Evolutionary conservation across 169 alveolate species (phyloP), one percentile per base, ranked within the genome.

Genomic region (Plasmodium yoelii): DNA sequence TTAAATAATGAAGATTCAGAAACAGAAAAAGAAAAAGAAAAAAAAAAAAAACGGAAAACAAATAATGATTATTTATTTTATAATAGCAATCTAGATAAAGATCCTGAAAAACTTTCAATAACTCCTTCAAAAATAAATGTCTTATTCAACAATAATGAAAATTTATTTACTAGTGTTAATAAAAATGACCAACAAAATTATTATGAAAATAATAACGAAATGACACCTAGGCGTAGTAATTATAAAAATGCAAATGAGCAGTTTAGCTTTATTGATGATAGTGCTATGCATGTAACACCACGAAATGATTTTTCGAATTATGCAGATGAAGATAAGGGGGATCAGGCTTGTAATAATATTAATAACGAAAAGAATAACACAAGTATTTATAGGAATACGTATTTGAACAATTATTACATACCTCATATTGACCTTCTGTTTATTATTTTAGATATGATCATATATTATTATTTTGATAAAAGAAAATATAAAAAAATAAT

Each of bases 361-460:
- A 64, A 24, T n/a, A 63, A 44, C 10, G 34, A 53, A 18, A 69
- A 56, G 9, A 53, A 44, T 2, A 44, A 22, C 42, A 28, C 67
- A 12, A 42, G 7, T 15, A 12, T 15, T 22, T 69, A 69, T 46
- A 44, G 91, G 46, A 86, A 60, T 24, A 71, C 91, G 4, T 71
- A 86, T 53, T 64, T 86, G 60, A 68, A 64, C 53, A 86, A 86
- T 53, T 86, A 70, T 44, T 86, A 86, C 60, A 86, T 86, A 19
- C 91, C 91, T 5, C 91, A 86, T 53, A 68, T 86, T 39, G 82
- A 86, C 46, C 44, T 86, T 39, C 75, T 86, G 19, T 86, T 86
- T 44, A 70, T 86, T 53, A 86, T 86, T 46, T 19, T 86, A 51
- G 91, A 86, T 44, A 26, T 71, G 24, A 75, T 69, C 46, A 74